Percentiles rank a stretch among this genome's conserved stretches.
Evolutionary conservation across 805 yeast genomes (phyloP).

Genomic region (Blastobotrys peoriensis): DNA sequence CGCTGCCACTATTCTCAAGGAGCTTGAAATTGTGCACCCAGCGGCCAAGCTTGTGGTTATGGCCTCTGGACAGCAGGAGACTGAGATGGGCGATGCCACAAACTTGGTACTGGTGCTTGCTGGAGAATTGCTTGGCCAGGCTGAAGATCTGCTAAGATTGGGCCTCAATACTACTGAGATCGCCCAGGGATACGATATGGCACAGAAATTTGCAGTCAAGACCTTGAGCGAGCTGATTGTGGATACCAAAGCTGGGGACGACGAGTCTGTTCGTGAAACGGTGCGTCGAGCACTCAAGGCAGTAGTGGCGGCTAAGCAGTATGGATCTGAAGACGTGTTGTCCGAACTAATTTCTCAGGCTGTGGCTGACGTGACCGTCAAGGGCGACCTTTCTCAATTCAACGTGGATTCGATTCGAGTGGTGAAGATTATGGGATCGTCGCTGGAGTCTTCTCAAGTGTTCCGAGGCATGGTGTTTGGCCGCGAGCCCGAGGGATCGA

Average conservation of each 20-base stretch:
- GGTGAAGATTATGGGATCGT: slow-evolving; percentile 93
- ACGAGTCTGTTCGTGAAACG: slow-evolving; percentile 48
- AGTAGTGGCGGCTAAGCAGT: slow-evolving; percentile 89
- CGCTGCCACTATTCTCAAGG: slow-evolving; percentile 96
- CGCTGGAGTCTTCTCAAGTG: slow-evolving; percentile 67
- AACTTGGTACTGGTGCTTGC: slow-evolving; percentile 88
- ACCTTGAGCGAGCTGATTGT: slow-evolving; percentile 53
- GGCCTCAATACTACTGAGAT: slow-evolving; percentile 92
- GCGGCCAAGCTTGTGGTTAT: slow-evolving; percentile 92
- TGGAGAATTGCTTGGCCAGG: slow-evolving; percentile 81
- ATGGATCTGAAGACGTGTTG: slow-evolving; percentile 76
- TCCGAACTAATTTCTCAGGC: slow-evolving; percentile 81
- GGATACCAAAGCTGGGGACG: slow-evolving; percentile 44
- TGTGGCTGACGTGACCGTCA: slow-evolving; percentile 69
- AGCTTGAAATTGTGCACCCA: slow-evolving; percentile 92
- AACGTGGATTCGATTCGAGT: slow-evolving; percentile 93
- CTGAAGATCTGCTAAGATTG: slow-evolving; percentile 75
- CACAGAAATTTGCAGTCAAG: slow-evolving; percentile 66
- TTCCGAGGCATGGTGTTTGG: slow-evolving; percentile 98
- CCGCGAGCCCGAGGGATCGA: slow-evolving; percentile 90
- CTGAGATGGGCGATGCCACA: slow-evolving; percentile 95
- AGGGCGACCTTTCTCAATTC: slow-evolving; percentile 51
- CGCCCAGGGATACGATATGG: slow-evolving; percentile 85
- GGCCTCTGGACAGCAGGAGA: slow-evolving; percentile 96
- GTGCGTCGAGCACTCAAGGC: slow-evolving; percentile 72